A percentile compares a stretch with the other conserved stretches of the same genome.
Evolutionary conservation across 768 basidiomycete genomes (phyloP).

Genomic region (Russula foetens): DNA sequence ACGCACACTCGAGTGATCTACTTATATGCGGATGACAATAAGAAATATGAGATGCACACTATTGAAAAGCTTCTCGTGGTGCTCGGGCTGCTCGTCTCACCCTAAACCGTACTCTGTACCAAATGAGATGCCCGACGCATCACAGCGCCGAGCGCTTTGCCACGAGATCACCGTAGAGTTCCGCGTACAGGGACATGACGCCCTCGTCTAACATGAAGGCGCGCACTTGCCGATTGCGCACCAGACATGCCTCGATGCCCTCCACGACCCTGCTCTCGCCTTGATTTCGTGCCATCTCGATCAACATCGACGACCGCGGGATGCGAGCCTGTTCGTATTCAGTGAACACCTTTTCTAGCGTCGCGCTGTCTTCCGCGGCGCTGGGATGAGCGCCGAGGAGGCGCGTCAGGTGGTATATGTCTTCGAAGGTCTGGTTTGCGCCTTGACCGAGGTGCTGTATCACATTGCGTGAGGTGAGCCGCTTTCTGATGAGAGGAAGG

Average conservation of each 20-base stretch:
- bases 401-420: conserved; percentile 30
- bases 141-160: background rate
- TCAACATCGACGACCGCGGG: conserved; percentile 30
- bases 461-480: background rate
- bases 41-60: background rate
- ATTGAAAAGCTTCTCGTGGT: background rate
- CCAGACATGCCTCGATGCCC: conserved; percentile 27
- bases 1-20: background rate
- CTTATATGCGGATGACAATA: background rate
- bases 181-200: background rate
- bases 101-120: too few species aligned
- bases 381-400: conserved; percentile 27
- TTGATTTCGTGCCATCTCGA: conserved; percentile 28
- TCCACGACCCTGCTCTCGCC: conserved; percentile 31
- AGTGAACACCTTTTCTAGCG: conserved; percentile 27
- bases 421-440: conserved; percentile 39
- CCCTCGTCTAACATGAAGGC: conserved; percentile 17
- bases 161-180: conserved; percentile 6
- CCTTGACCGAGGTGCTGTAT: conserved; percentile 40
- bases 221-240: conserved; percentile 25
- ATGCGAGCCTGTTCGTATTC: conserved; percentile 32
- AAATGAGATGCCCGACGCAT: background rate
- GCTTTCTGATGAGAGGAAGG: background rate
- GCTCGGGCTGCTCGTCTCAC: too few species aligned
- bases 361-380: conserved; percentile 21